Evolutionary conservation across 306 rosid genomes (phyloP), one percentile per base, ranked within the genome.

Genomic region (Adenanthera pavonina): DNA sequence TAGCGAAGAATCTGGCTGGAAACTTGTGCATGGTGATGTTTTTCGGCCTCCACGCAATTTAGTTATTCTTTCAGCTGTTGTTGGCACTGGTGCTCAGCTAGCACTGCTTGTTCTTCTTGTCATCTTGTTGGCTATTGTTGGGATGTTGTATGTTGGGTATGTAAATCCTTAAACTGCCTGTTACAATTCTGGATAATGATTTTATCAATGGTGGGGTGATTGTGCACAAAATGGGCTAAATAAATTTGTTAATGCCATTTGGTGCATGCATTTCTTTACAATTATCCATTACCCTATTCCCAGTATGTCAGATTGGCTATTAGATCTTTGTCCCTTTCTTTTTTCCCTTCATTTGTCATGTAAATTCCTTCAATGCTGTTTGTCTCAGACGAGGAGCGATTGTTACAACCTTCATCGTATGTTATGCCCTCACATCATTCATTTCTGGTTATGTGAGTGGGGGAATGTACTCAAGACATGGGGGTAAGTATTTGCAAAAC

Each of bases 1-100:
- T 11, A 96, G 94, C 78, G 99, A 96, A 85, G 99, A 93, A 89
- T 96, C 99, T 89, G 99, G 99, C 69, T 96, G 99, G 99, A 96
- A 96, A 87, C 99, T 96, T 76, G 99, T 96, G 69, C 99, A 96
- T 80, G 99, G 99, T 81, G 99, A 96, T 89, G 99, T 96, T 90
- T 96, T 96, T 72, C 92, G 99, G 83, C 90, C 97, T 82, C 87
- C 99, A 83, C 87, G 93, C 74, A 87, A 69, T 88, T 89, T 96
- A 84, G 94, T 92, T 17, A n/a, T 96, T 82, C 91, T 92, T 72
- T 93, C 99, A 14, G 99, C 99, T 85, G 97, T 96, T 85, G 98
- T 96, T 69, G 99, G 99, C 36, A 96, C 98, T 1, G 99, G 99
- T 62, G 99, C 98, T 78, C 99, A 96, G 87, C 89, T 96, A 67